These are phyloP conservation scores for Phragmites australis DNA, from an alignment of 176 grass and related monocot genomes.

Conservation along the genomic window DNA sequence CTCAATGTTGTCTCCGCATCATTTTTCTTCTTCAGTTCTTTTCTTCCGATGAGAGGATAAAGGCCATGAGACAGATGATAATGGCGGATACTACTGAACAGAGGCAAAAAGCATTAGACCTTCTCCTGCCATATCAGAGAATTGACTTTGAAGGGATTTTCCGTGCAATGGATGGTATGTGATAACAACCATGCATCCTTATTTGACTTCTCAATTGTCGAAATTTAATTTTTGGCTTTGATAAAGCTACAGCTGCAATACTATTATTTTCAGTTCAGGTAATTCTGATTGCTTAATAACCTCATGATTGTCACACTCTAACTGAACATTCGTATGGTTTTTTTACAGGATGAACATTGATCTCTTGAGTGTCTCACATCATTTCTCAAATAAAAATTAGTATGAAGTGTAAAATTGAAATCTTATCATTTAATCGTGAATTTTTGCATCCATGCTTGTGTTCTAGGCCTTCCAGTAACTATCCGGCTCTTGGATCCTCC, in stretches of 20 bases:
- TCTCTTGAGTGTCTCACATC: not conserved
- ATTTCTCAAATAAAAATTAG: not conserved
- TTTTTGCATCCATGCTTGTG: conserved; percentile 20
- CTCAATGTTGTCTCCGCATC: not conserved
- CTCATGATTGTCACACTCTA: not conserved
- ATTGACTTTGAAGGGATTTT: conserved; percentile 94
- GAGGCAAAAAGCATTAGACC: conserved; percentile 71
- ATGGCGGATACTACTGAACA: conserved; percentile 77
- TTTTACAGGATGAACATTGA: not conserved
- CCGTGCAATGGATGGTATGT: conserved; percentile 84
- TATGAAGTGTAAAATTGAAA: not conserved
- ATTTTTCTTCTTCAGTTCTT: conserved; percentile 70
- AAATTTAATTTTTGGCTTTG: not conserved
- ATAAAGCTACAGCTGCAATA: not conserved
- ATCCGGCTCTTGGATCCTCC: conserved; percentile 88
- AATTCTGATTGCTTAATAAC: not conserved
- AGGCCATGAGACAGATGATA: conserved; percentile 92
- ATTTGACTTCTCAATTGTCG: not conserved
- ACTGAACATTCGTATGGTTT: not conserved
- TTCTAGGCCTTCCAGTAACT: conserved; percentile 81
- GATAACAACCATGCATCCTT: not conserved
- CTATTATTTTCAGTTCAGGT: conserved; percentile 4
- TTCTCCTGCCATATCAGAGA: conserved; percentile 84
- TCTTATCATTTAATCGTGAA: not conserved
- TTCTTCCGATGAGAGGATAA: conserved; percentile 92